Percentiles rank a stretch among this genome's conserved stretches.
Evolutionary conservation across 106 monocot species (phyloP).

Genomic region (Dendrobium catenatum): DNA sequence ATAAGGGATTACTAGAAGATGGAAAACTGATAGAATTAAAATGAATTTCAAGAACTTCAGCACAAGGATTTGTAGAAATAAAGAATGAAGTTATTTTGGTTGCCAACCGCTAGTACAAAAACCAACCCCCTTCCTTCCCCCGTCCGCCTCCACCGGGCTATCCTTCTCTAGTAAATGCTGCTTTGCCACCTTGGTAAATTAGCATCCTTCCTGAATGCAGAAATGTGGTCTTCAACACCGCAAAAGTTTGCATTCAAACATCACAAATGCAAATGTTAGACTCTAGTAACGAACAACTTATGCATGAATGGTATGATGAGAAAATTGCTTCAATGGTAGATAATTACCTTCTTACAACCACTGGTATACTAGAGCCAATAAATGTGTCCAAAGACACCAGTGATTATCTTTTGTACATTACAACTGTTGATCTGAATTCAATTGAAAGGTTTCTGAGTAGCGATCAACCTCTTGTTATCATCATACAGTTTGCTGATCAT

Average conservation of each 20-base stretch:
- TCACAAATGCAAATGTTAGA: conserved; percentile 88
- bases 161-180: no score
- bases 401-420: conserved; percentile 97
- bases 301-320: conserved; percentile 93
- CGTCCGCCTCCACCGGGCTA: no score
- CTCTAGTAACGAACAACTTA: conserved; percentile 32
- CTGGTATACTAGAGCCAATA: conserved; percentile 84
- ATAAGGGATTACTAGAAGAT: no score
- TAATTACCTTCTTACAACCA: conserved; percentile 45
- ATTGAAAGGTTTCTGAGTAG: conserved; percentile 66
- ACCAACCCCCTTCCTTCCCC: no score
- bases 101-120: no score
- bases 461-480: conserved; percentile 47
- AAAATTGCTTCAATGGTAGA: conserved; percentile 60
- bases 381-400: conserved; percentile 91
- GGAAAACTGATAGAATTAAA: no score
- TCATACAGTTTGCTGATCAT: conserved; percentile 83
- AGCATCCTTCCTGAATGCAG: conserved; percentile 97
- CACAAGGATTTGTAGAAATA: no score
- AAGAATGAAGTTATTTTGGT: no score
- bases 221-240: conserved; percentile 84
- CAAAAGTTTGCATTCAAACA: conserved; percentile 88
- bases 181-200: conserved; percentile 87
- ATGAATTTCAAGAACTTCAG: no score
- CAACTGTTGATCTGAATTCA: conserved; percentile 77